Base-by-base conservation (phyloP, 306 rosid species). In the Herpetospermum pedunculosum region DNA sequence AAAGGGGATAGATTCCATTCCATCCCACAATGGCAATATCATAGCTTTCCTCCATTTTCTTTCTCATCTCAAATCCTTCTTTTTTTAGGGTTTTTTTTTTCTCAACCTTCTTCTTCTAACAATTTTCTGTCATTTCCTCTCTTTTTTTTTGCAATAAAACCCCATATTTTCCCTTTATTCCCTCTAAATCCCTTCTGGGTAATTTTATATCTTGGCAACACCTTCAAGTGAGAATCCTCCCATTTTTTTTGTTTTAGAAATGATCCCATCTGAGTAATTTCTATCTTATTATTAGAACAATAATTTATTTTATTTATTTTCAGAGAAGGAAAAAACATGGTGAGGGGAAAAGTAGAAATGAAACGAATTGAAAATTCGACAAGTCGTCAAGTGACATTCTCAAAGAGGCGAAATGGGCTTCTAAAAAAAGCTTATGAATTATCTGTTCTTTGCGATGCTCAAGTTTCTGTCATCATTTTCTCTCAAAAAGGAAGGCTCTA, bases 331-430 rank as follows among this genome's bases (percentile, higher is more conserved):
- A n/a, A n/a, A n/a, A n/a, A 75, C n/a, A 72, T 75, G 78, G 78
- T 58, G 58, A 63, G 78, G 9, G 78, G 78, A 4, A 75, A 60
- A 29, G 52, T 75, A 0, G 58, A 43, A 41, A 59, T 75, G 72
- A 75, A 75, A 44, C 48, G 71, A 10, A 75, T 75, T 6, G 78
- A 75, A 46, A 75, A 75, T 18, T 6, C 55, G 30, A 62, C 78
- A 19, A 75, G 59, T 30, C 67, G 78, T 53, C 78, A 75, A 60
- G 78, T 75, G 35, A 75, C 78, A 8, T 75, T 75, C 71, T 75
- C 78, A n/a, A 75, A 75, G 57, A 32, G 78, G 2, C 21, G 78
- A 75, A 75, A 60, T 59, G 78, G 78, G 30, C 44, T 75, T 0
- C 4, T 75, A 60, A 75, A 75, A 19, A 75, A 75, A 25, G 78